Percentiles rank a stretch among this genome's conserved stretches.
phyloP scores from a whole-genome alignment of 2,329 filamentous ascomycete species.

The Capronia epimyces region DNA sequence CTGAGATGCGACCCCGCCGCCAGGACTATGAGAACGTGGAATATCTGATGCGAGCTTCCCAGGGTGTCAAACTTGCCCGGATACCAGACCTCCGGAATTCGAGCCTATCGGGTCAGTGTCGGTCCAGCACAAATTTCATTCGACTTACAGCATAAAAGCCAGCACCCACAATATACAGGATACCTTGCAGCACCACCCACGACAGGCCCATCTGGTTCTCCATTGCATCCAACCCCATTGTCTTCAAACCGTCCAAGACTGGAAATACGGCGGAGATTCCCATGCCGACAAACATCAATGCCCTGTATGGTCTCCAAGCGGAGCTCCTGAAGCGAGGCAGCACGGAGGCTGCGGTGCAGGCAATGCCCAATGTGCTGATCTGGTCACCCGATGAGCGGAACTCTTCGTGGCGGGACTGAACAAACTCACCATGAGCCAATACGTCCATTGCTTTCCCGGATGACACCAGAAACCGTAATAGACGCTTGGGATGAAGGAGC shows the following conservation, averaged over 20 bases:
- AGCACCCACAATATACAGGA: constrained; percentile 79
- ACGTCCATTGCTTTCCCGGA: constrained; percentile 59
- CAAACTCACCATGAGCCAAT: constrained; percentile 65
- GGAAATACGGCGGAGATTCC: constrained; percentile 80
- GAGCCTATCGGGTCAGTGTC: constrained; percentile 45
- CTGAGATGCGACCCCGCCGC: constrained; percentile 77
- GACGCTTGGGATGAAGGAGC: constrained; percentile 80
- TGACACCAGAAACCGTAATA: constrained; percentile 80
- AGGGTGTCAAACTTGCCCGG: constrained; percentile 83
- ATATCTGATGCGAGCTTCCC: constrained; percentile 93
- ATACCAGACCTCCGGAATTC: constrained; percentile 73
- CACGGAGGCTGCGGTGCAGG: constrained; percentile 70
- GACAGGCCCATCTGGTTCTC: constrained; percentile 69
- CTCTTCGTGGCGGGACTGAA: background rate
- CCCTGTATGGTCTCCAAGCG: constrained; percentile 74
- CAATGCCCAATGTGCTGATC: constrained; percentile 73
- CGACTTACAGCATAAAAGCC: constrained; percentile 70
- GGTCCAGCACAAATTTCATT: constrained; percentile 7
- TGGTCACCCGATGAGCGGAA: constrained; percentile 35
- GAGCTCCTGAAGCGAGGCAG: constrained; percentile 80
- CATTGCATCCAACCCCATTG: constrained; percentile 63
- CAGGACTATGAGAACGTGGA: constrained; percentile 80
- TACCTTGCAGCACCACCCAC: constrained; percentile 75
- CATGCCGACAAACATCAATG: constrained; percentile 82
- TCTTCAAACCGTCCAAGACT: constrained; percentile 65